Base-by-base conservation (phyloP, 352 stramenopile genomes). In the Globisporangium carolinianum region DNA sequence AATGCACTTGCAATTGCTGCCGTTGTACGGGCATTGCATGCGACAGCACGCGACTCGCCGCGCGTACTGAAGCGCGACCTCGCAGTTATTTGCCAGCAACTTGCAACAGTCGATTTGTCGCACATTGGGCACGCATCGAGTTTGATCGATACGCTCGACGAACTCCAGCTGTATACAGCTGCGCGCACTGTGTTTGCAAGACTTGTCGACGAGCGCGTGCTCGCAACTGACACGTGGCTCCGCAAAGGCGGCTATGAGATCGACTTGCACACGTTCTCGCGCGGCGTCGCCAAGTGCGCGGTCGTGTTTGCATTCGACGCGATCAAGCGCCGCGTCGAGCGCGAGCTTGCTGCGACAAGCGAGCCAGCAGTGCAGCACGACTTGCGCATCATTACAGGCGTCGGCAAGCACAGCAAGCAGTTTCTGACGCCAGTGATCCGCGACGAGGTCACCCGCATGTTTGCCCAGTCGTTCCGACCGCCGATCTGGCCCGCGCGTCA, bases 381-480 rank as follows among this genome's bases (percentile, higher is more conserved):
- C 47, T 58, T 91, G 51, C 80, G 78, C 14, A 83, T 91, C 51
- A 87, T 91, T 58, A 87, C 76, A 35, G 81, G 81, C n/a, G 65
- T 88, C 17, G 81, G 81, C 12, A 80, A 71, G 43, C 75, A 75
- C 60, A 89, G 81, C 43, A 72, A 80, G 14, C 59, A 66, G 53
- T 88, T 74, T 53, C 68, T 89, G 66, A 74, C 81, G 55, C 76
- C 81, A 7, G 73, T 84, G 41, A 61, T 91, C 41, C 71, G 64
- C 36, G 66, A 74, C 32, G 76, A 86, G 51, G 72, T 91, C 35
- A 66, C 56, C 14, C 58, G 79, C 9, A 65, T 91, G 50, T 67
- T 91, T 36, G 65, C 72, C 7, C 76, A 75, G 24, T 77, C 68
- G 39, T 78, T 73, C 55, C 65, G 73, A 0, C 76, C 79, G 12